Evolutionary conservation across 2,329 filamentous ascomycete genomes (phyloP).

Genomic region (Scopulariopsis brevicaulis): DNA sequence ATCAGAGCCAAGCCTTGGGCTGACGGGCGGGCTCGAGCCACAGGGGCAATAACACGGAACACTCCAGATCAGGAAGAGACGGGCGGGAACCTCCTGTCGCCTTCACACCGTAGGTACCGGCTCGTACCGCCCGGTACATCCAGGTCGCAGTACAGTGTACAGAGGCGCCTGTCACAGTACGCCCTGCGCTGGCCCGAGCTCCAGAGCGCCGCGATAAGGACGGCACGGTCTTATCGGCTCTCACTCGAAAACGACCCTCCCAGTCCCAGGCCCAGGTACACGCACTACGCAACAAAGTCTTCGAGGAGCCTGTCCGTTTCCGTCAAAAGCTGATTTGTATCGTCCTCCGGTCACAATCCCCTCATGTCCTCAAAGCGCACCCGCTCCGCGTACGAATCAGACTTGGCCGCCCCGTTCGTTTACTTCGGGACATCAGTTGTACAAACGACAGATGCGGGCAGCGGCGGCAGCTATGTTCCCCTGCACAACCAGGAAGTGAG

Average conservation of each 20-base stretch:
- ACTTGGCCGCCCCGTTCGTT: conserved; percentile 63
- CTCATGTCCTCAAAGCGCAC: conserved; percentile 71
- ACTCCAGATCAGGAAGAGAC: not conserved
- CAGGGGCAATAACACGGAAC: not conserved
- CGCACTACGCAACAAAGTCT: not conserved
- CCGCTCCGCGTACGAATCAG: conserved; percentile 66
- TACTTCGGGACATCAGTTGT: conserved; percentile 79
- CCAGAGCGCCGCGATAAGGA: too few relatives aligned
- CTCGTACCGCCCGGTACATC: not conserved
- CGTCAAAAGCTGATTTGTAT: not conserved
- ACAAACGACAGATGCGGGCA: conserved; percentile 64
- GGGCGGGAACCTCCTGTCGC: not conserved
- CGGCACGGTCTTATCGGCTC: too few relatives aligned
- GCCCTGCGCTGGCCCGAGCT: too few relatives aligned
- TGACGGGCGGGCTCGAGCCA: not conserved
- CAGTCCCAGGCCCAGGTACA: too few relatives aligned
- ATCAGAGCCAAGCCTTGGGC: not conserved
- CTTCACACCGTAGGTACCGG: not conserved
- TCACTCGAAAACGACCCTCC: too few relatives aligned
- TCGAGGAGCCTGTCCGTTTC: not conserved
- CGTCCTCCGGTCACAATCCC: conserved; percentile 7
- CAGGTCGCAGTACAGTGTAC: not conserved
- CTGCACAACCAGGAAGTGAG: conserved; percentile 98
- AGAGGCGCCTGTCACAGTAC: too few relatives aligned
- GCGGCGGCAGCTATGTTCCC: conserved; percentile 86